These are phyloP conservation scores for Stentor roeselii DNA, from an alignment of 73 alveolate genomes.

Conservation along the genomic window DNA sequence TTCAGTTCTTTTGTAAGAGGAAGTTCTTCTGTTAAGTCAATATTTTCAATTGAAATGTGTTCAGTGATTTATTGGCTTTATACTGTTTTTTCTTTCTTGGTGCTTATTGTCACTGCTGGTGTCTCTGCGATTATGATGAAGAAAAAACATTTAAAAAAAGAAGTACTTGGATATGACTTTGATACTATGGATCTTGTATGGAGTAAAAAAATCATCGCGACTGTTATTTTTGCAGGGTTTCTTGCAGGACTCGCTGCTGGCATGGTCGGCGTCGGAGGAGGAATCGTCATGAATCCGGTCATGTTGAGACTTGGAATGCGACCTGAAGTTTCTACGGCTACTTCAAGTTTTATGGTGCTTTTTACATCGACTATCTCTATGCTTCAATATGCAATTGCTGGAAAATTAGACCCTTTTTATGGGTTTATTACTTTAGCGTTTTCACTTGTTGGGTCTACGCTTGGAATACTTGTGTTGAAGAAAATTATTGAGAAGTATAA, in stretches of 20 bases:
- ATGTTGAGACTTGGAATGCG: conserved; percentile 66
- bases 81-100: background rate
- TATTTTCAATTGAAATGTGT: background rate
- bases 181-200: background rate
- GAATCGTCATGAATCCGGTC: conserved; percentile 75
- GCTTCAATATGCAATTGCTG: background rate
- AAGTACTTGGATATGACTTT: conserved; percentile 17
- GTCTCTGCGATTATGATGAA: background rate
- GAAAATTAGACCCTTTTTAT: background rate
- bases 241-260: conserved; percentile 62
- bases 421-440: background rate
- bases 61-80: background rate
- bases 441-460: background rate
- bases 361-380: conserved; percentile 52
- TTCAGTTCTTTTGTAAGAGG: background rate
- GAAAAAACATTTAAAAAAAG: background rate
- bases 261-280: conserved; percentile 83
- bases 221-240: background rate
- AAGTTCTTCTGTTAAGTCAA: background rate
- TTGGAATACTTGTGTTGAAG: background rate
- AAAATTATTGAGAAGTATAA: background rate
- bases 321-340: conserved; percentile 78
- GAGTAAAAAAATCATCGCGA: background rate
- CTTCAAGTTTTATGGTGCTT: conserved; percentile 71
- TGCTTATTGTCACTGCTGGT: background rate